These are phyloP conservation scores for Zygosaccharomyces pseudorouxii DNA, from an alignment of 805 yeast species.

Conservation along the genomic window DNA sequence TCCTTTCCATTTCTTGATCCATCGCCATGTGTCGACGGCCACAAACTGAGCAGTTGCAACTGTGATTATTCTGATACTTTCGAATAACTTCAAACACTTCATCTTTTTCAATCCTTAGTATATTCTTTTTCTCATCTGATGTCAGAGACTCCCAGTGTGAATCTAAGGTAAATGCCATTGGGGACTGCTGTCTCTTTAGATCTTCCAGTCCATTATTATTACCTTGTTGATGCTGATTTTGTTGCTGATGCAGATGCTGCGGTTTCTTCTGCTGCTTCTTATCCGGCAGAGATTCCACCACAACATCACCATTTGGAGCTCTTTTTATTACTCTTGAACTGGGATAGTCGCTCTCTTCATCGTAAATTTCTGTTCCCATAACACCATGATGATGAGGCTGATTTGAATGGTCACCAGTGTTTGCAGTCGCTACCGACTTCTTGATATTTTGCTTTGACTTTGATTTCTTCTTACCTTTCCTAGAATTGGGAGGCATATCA, in stretches of 20 bases:
- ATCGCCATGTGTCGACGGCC: constrained; percentile 67
- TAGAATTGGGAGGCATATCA: constrained; percentile 27
- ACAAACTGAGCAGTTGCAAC: constrained; percentile 72
- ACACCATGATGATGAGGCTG: constrained; percentile 8
- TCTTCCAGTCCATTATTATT: not conserved
- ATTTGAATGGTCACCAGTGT: not conserved
- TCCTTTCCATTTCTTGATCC: constrained; percentile 69
- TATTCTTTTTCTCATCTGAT: constrained; percentile 53
- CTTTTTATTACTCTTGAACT: constrained; percentile 65
- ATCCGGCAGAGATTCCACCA: constrained; percentile 47
- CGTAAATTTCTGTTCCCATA: constrained; percentile 44
- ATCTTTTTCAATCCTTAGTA: constrained; percentile 63
- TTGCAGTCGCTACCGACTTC: constrained; percentile 4
- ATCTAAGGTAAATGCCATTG: constrained; percentile 29
- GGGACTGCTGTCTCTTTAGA: constrained; percentile 8
- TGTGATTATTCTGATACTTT: constrained; percentile 46
- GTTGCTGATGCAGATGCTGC: not conserved
- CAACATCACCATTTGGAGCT: constrained; percentile 70
- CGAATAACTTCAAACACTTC: constrained; percentile 62
- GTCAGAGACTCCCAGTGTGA: constrained; percentile 60
- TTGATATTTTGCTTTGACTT: constrained; percentile 21
- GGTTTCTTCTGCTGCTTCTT: not conserved
- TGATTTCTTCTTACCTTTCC: constrained; percentile 28
- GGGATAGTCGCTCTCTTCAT: constrained; percentile 64
- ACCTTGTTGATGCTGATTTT: constrained; percentile 9